A percentile compares a stretch with the other conserved stretches of the same genome.
These are phyloP conservation scores for Musa troglodytarum DNA, from an alignment of 176 grass and related monocot genomes.

Conservation along the genomic window DNA sequence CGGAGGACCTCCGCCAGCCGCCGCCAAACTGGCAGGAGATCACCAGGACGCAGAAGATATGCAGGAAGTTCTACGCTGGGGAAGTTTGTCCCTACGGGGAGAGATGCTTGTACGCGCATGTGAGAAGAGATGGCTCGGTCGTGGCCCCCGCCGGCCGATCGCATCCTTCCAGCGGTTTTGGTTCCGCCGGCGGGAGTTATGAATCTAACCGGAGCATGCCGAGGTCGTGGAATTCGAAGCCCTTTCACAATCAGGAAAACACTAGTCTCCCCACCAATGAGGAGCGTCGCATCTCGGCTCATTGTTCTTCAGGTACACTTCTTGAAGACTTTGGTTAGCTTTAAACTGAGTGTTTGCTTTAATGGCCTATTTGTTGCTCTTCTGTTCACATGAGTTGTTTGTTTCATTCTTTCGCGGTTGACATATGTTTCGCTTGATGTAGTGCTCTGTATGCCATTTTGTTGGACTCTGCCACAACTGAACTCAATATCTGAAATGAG, in stretches of 20 bases:
- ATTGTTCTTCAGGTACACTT: background rate
- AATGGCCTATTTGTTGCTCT: too few species aligned
- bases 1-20: constrained; percentile 35
- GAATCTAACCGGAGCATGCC: background rate
- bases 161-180: background rate
- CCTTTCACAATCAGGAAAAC: background rate
- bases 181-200: background rate
- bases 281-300: background rate
- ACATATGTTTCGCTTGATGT: too few species aligned
- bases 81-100: constrained; percentile 34
- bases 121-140: background rate
- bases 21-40: constrained; percentile 4
- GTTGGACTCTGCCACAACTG: too few species aligned
- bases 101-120: constrained; percentile 14
- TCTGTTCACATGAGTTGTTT: too few species aligned
- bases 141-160: background rate
- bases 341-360: too few species aligned
- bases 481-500: too few species aligned
- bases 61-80: constrained; percentile 31
- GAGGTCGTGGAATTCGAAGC: background rate
- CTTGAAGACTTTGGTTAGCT: background rate
- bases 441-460: too few species aligned
- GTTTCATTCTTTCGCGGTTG: too few species aligned
- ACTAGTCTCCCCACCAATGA: background rate
- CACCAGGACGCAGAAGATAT: background rate